phyloP scores from a whole-genome alignment of 331 rosid species.

The Arachis monticola region DNA sequence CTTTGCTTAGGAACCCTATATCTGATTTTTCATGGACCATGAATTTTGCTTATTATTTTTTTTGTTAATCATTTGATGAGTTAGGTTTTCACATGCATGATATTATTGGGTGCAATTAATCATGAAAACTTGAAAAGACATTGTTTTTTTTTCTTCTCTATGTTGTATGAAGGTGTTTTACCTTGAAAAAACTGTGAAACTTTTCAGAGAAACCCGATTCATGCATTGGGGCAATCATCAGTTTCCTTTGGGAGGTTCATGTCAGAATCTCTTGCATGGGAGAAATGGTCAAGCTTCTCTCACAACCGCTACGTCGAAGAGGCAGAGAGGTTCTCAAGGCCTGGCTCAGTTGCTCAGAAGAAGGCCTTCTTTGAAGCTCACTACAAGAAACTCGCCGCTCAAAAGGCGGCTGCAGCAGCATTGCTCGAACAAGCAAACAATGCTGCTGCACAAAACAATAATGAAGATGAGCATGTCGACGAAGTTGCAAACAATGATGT shows the following conservation, averaged over 20 bases:
- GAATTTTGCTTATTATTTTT: not conserved
- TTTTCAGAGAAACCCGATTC: conserved; percentile 74
- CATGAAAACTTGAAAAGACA: not conserved
- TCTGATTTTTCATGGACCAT: not conserved
- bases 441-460: conserved; percentile 40
- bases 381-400: conserved; percentile 89
- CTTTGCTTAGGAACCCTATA: not conserved
- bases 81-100: not conserved
- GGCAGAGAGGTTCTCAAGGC: conserved; percentile 77
- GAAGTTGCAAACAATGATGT: not conserved
- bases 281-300: conserved; percentile 86
- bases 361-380: conserved; percentile 99
- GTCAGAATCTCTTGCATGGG: conserved; percentile 87
- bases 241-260: conserved; percentile 87
- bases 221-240: conserved; percentile 86
- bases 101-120: conserved; percentile 19
- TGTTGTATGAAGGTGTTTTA: conserved; percentile 35
- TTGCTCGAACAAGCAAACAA: conserved; percentile 75
- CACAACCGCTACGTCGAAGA: conserved; percentile 91
- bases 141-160: not conserved
- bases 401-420: conserved; percentile 62
- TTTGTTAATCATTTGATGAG: conserved; percentile 5
- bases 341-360: conserved; percentile 96
- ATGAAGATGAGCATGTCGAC: not conserved
- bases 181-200: conserved; percentile 45